Percentiles rank a stretch among this genome's conserved stretches.
Conservation (phyloP, 2,329 filamentous ascomycete genomes). For the Thelonectria discophora region DNA sequence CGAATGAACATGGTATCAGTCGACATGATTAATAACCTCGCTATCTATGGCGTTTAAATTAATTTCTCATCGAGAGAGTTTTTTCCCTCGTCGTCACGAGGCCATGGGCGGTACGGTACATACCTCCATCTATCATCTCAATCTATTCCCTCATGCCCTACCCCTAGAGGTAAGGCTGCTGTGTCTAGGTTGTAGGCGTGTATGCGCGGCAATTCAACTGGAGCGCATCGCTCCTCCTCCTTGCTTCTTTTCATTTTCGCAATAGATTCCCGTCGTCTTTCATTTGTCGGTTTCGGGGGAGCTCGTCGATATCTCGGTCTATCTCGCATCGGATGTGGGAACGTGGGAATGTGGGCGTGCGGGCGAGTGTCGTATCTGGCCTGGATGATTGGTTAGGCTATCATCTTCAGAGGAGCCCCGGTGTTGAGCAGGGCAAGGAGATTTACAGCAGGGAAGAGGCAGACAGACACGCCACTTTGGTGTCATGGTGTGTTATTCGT, state of each 20-base stretch:
- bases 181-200: conserved; percentile 3
- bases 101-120: background rate
- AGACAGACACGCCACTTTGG: background rate
- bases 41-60: background rate
- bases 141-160: background rate
- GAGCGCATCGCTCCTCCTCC: conserved; percentile 31
- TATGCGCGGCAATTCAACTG: conserved; percentile 33
- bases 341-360: background rate
- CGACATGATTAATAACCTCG: conserved; percentile 8
- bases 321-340: conserved; percentile 18
- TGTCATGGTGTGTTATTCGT: background rate
- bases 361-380: conserved; percentile 4
- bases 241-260: background rate
- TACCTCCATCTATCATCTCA: background rate
- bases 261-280: conserved; percentile 5
- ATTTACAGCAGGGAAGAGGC: background rate
- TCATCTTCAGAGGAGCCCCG: background rate
- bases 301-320: conserved; percentile 19
- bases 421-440: background rate
- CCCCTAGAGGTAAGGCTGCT: conserved; percentile 14
- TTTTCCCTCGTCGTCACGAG: background rate
- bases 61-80: background rate
- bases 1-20: background rate
- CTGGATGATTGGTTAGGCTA: conserved; percentile 17
- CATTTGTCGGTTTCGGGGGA: conserved; percentile 17